Base-by-base conservation (phyloP, 441 rosid species). In the Theobroma grandiflorum region DNA sequence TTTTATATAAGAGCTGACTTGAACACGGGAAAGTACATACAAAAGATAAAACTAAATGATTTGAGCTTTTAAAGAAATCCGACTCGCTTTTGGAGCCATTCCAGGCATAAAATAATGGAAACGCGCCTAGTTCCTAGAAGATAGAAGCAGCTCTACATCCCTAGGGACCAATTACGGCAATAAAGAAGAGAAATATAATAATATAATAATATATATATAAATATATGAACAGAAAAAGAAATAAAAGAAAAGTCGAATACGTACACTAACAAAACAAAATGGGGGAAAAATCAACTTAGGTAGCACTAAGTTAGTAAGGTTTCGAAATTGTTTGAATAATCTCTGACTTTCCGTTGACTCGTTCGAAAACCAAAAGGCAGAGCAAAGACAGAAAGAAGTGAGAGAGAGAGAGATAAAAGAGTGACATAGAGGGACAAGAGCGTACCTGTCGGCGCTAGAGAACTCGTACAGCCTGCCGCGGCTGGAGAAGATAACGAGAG, bases 381-480 rank as follows among this genome's bases (percentile, higher is more conserved):
- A 43, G 18, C 18, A 22, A 43, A 43, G 9, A 3, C 8, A 16
- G 2, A 16, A 26, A 18, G 2, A 18, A 16, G 49, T n/a, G 2
- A 18, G 55, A 53, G 35, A 2, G 11, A 57, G 11, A 26, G 18
- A n/a, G 15, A 70, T 11, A 16, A 18, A 2, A 40, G 26, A 50
- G 2, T 4, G 12, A 50, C 2, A 37, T 5, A 31, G 55, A 15
- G 49, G 16, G 52, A 12, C 31, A 15, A 8, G 4, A 4, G 64
- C 70, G 72, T 67, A 85, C 87, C 85, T 82, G 58, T 55, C 61
- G 66, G 75, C 66, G 71, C 85, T 77, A 31, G 83, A 59, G 83
- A 82, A 85, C 58, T 76, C 85, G 85, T 79, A 85, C 52, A 67
- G 83, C 66, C 65, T 74, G 79, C 87, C 87, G 72, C 83, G 78